Evolutionary conservation across 1,139 yeast species (phyloP).

Genomic region (Diutina ranongensis): DNA sequence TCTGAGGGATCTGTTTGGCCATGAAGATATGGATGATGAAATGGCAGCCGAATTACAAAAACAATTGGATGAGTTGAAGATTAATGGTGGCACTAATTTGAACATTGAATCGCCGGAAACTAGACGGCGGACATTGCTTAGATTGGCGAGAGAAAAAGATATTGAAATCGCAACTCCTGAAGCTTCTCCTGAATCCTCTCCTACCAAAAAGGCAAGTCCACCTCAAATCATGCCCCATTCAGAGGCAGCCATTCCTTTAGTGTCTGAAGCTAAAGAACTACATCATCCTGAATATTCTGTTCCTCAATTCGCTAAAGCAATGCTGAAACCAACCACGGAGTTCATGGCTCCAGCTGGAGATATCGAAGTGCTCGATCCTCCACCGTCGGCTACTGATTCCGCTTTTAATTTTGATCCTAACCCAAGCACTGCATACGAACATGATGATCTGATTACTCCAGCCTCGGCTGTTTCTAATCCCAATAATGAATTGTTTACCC

Average conservation of each 20-base stretch:
- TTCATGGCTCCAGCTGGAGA: no score
- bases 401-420: not conserved
- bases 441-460: no score
- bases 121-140: not conserved
- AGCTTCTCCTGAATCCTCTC: not conserved
- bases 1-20: not conserved
- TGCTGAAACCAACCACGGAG: no score
- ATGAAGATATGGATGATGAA: not conserved
- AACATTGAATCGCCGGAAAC: not conserved
- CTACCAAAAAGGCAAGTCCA: not conserved
- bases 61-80: constrained; percentile 1
- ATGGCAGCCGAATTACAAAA: not conserved
- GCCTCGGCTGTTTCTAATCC: no score
- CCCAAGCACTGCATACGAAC: no score
- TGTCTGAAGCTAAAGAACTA: not conserved
- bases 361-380: not conserved
- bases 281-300: not conserved
- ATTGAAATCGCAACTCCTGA: not conserved
- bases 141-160: not conserved
- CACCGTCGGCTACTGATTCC: not conserved
- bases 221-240: not conserved
- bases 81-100: not conserved
- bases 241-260: not conserved
- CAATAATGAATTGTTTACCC: not conserved
- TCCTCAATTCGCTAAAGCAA: no score